Base-by-base conservation (phyloP, 108 stramenopile species). In the Cyclotella atomus region DNA sequence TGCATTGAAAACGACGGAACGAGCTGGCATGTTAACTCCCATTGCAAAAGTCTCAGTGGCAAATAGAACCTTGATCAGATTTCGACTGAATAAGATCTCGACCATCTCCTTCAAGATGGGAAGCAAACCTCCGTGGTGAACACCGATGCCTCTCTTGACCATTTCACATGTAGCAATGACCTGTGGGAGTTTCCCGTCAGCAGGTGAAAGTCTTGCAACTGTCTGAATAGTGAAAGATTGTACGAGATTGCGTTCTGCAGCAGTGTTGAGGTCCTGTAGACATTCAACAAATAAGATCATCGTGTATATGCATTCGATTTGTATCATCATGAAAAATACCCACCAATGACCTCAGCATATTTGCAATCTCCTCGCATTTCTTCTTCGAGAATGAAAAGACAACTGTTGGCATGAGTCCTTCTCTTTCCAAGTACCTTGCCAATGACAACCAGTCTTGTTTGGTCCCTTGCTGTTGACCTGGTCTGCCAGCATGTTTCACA, bases 1-100 rank as follows among this genome's bases (percentile, higher is more conserved):
- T 14, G 86, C 85, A 68, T 96, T 95, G 89, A 98, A 99, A 0
- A 98, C 95, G 0, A 99, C 99, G 4, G 84, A 69, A 25, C 96
- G 73, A 1, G 98, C 98, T n/a, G 99, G 99, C 97, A 99, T 98
- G 85, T 99, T 99, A 6, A 99, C 99, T 54, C 98, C 98, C 93
- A 97, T 98, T 3, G 99, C 99, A 72, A 99, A 98, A 2, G 98
- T 98, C 73, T 99, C 99, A 9, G 99, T 99, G 28, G 98, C 98
- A 71, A 98, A 97, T 19, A 99, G 85, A 54, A 97, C 85, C 69
- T 98, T 98, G 56, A 99, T 92, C 6, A 99, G 75, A 52, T 91
- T 90, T 33, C 92, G 78, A 17, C 90, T 86, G 83, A 99, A 99
- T 49, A 98, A 82, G 33, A 99, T 97, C 82, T 98, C 98, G 34